phyloP scores from a whole-genome alignment of 2,329 filamentous ascomycete genomes.

The Venturiaceae sp. region DNA sequence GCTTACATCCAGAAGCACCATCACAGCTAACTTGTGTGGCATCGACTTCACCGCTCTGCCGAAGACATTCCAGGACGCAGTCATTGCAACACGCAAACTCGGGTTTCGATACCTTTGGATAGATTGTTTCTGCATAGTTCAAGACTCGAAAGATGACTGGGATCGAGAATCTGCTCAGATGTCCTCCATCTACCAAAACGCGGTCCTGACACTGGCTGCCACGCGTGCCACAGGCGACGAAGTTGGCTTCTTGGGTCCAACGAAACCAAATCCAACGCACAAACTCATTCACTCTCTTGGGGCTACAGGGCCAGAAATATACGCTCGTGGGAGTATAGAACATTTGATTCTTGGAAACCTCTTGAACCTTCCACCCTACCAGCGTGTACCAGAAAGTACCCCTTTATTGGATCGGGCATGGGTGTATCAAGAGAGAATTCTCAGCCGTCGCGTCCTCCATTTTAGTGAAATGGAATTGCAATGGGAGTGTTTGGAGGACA shows the following conservation, averaged over 20 bases:
- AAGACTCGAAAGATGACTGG: neutral
- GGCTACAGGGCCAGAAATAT: no score
- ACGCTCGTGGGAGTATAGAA: no score
- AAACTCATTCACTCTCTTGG: neutral
- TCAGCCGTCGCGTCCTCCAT: neutral
- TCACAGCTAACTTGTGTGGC: neutral
- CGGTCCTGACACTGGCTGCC: neutral
- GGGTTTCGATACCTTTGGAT: slow-evolving; percentile 3
- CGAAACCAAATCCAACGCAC: neutral
- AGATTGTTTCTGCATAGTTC: neutral
- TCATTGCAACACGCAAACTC: neutral
- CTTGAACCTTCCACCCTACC: no score
- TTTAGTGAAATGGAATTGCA: neutral
- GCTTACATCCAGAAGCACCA: neutral
- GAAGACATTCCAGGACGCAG: neutral
- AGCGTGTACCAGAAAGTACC: no score
- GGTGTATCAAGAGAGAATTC: neutral
- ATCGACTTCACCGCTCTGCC: neutral
- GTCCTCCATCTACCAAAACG: neutral
- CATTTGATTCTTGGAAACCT: no score
- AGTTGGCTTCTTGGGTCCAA: neutral
- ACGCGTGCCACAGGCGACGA: neutral
- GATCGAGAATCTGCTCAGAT: neutral
- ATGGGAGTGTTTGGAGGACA: neutral
- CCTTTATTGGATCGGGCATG: neutral